Base-by-base conservation (phyloP, 306 rosid species). In the Echinosophora koreensis region DNA sequence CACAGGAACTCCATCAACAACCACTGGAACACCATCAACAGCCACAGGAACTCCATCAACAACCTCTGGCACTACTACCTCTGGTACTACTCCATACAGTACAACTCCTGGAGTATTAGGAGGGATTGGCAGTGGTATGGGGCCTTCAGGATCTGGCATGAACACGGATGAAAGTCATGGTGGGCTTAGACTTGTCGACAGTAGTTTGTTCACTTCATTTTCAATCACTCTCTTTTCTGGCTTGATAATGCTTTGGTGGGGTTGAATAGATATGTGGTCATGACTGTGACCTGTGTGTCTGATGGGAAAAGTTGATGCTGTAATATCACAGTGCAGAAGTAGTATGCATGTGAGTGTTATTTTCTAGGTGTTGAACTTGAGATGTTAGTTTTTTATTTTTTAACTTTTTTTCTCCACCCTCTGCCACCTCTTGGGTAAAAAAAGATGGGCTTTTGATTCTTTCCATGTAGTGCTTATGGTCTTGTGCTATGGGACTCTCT, bases 81-180 rank as follows among this genome's bases (percentile, higher is more conserved):
- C 78, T 0, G 83, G 83, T 0, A 13, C 67, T 3, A 86, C 84
- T 0, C 91, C 91, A 4, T 83, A 84, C 11, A 49, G 84, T 10
- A 10, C 86, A 13, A 69, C 83, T 0, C 91, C 90, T 0, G 97
- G 97, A 15, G 95, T 88, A 46, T 76, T 89, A 3, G 98, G 98
- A 59, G 97, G 97, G 17, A 90, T 86, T 8, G 90, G 93, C 34
- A 80, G 32, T 8, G 93, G 97, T 4, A 77, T 89, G 77, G 90
- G 89, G 34, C 98, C 98, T 46, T 80, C 96, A 0, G 97, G 91
- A 75, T 16, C 88, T 27, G 96, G 97, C 80, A 77, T 88, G 49
- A 90, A 35, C 77, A 67, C 89, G 0, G 98, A 93, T 69, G 96
- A 86, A 1, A 91, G 96, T 17, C 78, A 86, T 49, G 87, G 81